Evolutionary conservation across 1,284 basidiomycete species (phyloP).

Genomic region (Ceratobasidium sp.): DNA sequence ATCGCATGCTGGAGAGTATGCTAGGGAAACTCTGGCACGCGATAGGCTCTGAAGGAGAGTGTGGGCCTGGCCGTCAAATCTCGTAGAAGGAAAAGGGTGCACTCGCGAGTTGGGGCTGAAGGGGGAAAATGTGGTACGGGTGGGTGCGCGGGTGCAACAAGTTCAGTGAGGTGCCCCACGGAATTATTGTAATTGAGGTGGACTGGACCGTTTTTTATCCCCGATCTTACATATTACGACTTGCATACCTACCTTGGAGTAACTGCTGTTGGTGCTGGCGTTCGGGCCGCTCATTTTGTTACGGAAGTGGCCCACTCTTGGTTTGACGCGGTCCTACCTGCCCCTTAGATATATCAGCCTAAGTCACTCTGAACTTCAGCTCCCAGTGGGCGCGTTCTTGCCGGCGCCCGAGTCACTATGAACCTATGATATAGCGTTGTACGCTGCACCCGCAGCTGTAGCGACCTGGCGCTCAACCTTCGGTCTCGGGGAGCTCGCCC

Average conservation of each 20-base stretch:
- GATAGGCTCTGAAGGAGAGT: slow-evolving; percentile 36
- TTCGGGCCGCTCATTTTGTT: neutral
- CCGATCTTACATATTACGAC: neutral
- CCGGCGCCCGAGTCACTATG: neutral
- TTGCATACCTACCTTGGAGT: neutral
- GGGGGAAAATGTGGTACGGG: neutral
- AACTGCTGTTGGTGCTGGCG: neutral
- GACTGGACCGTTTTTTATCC: neutral
- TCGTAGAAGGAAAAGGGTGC: slow-evolving; percentile 12
- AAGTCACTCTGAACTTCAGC: neutral
- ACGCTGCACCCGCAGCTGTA: neutral
- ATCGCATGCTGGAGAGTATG: neutral
- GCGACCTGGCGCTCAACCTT: neutral
- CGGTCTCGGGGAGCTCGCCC: neutral
- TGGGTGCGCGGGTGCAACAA: too few species aligned
- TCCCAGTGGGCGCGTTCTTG: neutral
- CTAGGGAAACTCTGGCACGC: slow-evolving; percentile 33
- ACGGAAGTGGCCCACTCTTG: neutral
- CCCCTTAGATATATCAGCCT: neutral
- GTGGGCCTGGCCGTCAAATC: slow-evolving; percentile 1
- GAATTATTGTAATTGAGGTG: too few species aligned
- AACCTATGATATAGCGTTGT: neutral
- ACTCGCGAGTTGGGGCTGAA: slow-evolving; percentile 6
- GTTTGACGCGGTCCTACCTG: neutral
- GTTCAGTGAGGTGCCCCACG: too few species aligned